Evolutionary conservation across 2,329 filamentous ascomycete species (phyloP), one percentile per base, ranked within the genome.

Genomic region (Hypomyces rosellus): DNA sequence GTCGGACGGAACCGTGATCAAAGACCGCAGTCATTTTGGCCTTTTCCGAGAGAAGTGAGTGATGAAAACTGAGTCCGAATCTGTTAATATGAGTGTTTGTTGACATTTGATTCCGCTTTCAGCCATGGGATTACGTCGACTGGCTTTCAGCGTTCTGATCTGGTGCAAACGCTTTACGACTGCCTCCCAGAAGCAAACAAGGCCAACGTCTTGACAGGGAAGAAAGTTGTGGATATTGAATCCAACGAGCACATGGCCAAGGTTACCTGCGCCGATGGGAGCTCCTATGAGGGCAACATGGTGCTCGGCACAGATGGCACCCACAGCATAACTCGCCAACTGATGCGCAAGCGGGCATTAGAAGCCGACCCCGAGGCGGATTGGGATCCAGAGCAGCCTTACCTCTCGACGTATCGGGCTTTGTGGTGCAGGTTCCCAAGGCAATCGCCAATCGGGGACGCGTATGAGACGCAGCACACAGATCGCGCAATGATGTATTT

Each of bases 221-320:
- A 62, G 45, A 59, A 58, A 22, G 52, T 68, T 1, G 46, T 51
- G 20, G 52, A 56, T 13, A 60, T 61, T 51, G 49, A 56, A 8
- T 51, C 60, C 4, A 50, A 52, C 1, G 46, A 53, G 8, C 48
- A 57, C 12, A 61, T 59, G 1, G 65, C 65, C 2, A 54, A 51
- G 3, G 65, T 69, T 8, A 54, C 54, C 11, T 66, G 65, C 33
- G 57, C 54, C 2, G 68, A 72, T 49, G 69, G 69, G 5, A 59
- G 59, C 0, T 41, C 56, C 1, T 65, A 66, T 51, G 25, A 54
- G 0, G 70, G 67, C 0, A 60, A 67, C 52, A 56, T 75, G 15
- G 51, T 71, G 6, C 59, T 73, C 15, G 72, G 70, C 8, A 68
- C 70, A 12, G 72, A 75, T 50, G 72, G 72, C 13, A 67, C 68